Evolutionary conservation across 352 stramenopile genomes (phyloP), one percentile per base, ranked within the genome.

Genomic region (Globisporangium barbulae): DNA sequence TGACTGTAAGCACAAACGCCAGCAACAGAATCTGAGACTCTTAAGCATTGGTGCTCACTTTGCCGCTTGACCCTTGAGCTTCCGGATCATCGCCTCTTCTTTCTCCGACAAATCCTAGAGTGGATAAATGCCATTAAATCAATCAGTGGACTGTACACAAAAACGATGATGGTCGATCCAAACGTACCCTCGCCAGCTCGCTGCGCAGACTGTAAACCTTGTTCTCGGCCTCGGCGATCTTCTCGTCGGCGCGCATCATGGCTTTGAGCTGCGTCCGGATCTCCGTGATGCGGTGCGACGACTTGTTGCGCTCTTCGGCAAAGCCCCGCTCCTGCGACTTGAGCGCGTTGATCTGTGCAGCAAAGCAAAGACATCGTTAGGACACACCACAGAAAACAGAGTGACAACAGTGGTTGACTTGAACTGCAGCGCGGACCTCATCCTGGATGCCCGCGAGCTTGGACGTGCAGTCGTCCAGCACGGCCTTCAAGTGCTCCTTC

Each of bases 211-310:
- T 86, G 56, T 81, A 88, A 19, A 89, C 75, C 61, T 90, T 94
- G 63, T 85, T 84, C 21, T 89, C 79, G 8, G 65, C 74, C 53
- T 90, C 79, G 2, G 69, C 62, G 44, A 96, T 93, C 49, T 91
- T 90, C 31, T 91, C 83, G 61, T 90, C 79, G 45, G 90, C 67
- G 13, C 81, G 82, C 69, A 93, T 74, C 56, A 89, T 86, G n/a
- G 57, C 33, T 59, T 88, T 90, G 44, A 90, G 63, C 55, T 90
- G 72, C 6, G 75, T 74, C 13, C 85, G 83, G 54, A 95, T 91
- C 53, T 93, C 81, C 13, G 75, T 79, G 47, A 93, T 79, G 2
- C 68, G 71, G 49, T 89, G 79, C 19, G 82, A 81, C 4, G 71
- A 84, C n/a, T 72, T 71, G 28, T 78, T 79, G 28, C 85, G 85